Base-by-base conservation (phyloP, 139 green algal genomes). In the Auxenochlorella pyrenoidosa region DNA sequence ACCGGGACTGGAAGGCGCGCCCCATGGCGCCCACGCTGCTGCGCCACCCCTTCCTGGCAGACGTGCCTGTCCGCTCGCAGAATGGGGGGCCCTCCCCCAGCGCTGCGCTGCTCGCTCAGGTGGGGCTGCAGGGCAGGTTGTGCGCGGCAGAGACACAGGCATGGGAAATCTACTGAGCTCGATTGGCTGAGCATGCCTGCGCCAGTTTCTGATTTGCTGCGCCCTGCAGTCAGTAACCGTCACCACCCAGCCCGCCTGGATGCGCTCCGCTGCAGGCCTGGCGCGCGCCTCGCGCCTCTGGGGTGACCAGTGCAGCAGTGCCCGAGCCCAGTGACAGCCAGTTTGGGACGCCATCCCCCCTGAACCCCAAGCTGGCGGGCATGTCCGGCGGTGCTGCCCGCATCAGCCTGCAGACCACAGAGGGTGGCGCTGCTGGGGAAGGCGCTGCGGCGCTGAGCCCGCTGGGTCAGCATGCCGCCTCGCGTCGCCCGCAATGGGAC, bases 21-120 rank as follows among this genome's bases (percentile, higher is more conserved):
- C 94, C 95, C 19, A 94, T 93, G 75, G 95, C 95, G 40, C 91
- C 92, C 6, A 90, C 90, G 5, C 93, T 98, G 77, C 89, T 97
- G 79, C 82, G 89, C 81, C 96, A 98, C 92, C 93, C 95, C 6
- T 98, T 96, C 90, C 59, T 98, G 73, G 87, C 85, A 0, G 47
- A 80, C 6, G 88, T 84, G 79, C 15, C 43, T 12, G 40, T 83
- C 47, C 59, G 80, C 24, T 76, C 80, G 34, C 63, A 84, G 12
- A 0, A 5, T 1, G 19, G 43, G 51, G 80, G 58, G 59, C 80
- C 80, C 28, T 85, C 80, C 22, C 80, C 63, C 40, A 75, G 54
- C 28, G 79, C 79, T 1, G 79, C 59, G 2, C 54, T 40, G 12
- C 60, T 85, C 30, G 60, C 80, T 28, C 80, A 83, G 34, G 77